These are phyloP conservation scores for Ceratobasidium sp. DNA, from an alignment of 1,284 basidiomycete species.

Conservation along the genomic window DNA sequence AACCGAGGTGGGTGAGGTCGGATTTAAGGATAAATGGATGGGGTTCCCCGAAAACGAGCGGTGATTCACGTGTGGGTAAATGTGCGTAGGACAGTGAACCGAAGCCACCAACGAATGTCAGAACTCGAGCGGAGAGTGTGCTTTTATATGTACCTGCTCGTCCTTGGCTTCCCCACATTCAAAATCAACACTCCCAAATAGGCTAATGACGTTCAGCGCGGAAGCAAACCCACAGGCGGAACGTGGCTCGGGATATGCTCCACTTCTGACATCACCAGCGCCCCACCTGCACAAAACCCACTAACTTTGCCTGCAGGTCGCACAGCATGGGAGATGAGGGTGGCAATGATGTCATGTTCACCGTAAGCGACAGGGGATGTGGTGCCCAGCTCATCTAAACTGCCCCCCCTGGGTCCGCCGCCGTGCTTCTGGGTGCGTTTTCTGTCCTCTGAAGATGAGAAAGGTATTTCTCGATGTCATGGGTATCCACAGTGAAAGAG, in stretches of 20 bases:
- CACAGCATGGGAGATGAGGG: slow-evolving; percentile 13
- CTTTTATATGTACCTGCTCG: slow-evolving; percentile 33
- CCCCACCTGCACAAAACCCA: slow-evolving; percentile 10
- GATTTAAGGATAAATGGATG: slow-evolving; percentile 3
- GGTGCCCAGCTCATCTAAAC: neutral
- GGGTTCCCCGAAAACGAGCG: slow-evolving; percentile 18
- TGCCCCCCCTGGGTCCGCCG: neutral
- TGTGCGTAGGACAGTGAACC: slow-evolving; percentile 3
- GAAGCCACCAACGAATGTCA: neutral
- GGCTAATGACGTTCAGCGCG: slow-evolving; percentile 32
- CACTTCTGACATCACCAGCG: slow-evolving; percentile 12
- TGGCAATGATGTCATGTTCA: slow-evolving; percentile 1
- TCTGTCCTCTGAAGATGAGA: neutral
- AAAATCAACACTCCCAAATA: slow-evolving; percentile 36
- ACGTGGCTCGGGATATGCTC: neutral
- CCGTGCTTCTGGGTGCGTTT: neutral
- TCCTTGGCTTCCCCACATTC: neutral
- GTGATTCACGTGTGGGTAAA: slow-evolving; percentile 22
- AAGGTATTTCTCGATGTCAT: slow-evolving; percentile 1
- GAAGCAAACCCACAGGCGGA: slow-evolving; percentile 12
- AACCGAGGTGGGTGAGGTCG: slow-evolving; percentile 14
- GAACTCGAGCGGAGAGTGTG: neutral
- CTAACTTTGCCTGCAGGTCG: neutral
- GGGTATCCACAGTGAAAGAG: neutral
- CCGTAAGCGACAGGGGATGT: neutral